A percentile compares a stretch with the other conserved stretches of the same genome.
phyloP scores from a whole-genome alignment of 2,329 filamentous ascomycete genomes.

The Thelonectria discophora region DNA sequence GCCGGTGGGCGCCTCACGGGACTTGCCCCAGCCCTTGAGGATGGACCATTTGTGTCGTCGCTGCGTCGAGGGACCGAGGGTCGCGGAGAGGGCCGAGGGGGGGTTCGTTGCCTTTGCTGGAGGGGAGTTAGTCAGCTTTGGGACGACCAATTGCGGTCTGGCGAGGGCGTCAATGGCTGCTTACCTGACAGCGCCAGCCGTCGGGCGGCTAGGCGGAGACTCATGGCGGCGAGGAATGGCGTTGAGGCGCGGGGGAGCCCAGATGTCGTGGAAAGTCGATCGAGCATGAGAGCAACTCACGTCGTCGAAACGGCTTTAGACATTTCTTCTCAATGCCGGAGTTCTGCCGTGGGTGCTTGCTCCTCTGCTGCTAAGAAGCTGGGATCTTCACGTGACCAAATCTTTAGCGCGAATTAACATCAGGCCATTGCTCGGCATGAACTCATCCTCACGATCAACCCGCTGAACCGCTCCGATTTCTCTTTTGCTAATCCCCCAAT shows the following conservation, averaged over 20 bases:
- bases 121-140: not conserved
- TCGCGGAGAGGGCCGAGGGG: conserved; percentile 30
- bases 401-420: conserved; percentile 49
- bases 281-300: conserved; percentile 10
- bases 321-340: conserved; percentile 43
- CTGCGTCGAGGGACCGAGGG: conserved; percentile 37
- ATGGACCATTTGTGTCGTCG: conserved; percentile 55
- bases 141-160: conserved; percentile 32
- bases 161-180: conserved; percentile 30
- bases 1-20: conserved; percentile 46
- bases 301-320: conserved; percentile 24
- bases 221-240: conserved; percentile 60
- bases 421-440: conserved; percentile 44
- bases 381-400: conserved; percentile 34
- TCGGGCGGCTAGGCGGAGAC: conserved; percentile 69
- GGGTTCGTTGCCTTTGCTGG: conserved; percentile 38
- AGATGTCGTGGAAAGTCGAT: conserved; percentile 32
- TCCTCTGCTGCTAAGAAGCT: no score
- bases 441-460: conserved; percentile 42
- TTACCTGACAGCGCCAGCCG: conserved; percentile 69
- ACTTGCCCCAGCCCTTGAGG: conserved; percentile 49
- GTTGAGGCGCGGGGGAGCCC: conserved; percentile 34
- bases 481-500: conserved; percentile 22
- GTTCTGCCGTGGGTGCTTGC: conserved; percentile 37
- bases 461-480: conserved; percentile 23